These are phyloP conservation scores for Hymenoscyphus scutula DNA, from an alignment of 2,329 filamentous ascomycete genomes.

Conservation along the genomic window DNA sequence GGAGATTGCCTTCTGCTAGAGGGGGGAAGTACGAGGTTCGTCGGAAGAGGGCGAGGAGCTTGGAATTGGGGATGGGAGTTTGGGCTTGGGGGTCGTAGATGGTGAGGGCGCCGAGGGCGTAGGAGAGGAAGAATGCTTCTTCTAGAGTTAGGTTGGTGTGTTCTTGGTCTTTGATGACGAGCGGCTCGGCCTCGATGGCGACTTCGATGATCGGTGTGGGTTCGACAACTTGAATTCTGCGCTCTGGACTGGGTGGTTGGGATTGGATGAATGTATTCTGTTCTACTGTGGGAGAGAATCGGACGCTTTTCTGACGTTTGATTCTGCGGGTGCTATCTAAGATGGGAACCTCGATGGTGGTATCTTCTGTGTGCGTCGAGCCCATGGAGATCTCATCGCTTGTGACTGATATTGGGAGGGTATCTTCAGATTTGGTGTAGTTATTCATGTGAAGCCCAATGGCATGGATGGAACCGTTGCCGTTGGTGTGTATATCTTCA, in stretches of 20 bases:
- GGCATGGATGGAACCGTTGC: constrained; percentile 2
- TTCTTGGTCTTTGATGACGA: constrained; percentile 58
- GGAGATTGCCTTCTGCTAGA: constrained; percentile 36
- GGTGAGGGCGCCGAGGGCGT: constrained; percentile 71
- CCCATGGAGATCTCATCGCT: constrained; percentile 19
- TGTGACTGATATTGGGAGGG: constrained; percentile 10
- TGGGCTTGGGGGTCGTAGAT: constrained; percentile 53
- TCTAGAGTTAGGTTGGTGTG: constrained; percentile 90
- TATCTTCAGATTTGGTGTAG: constrained; percentile 9
- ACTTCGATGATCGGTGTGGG: not conserved
- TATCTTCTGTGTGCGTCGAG: constrained; percentile 23
- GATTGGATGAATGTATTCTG: constrained; percentile 60
- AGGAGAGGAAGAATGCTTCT: constrained; percentile 87
- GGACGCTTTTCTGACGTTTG: constrained; percentile 60
- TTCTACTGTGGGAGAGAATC: constrained; percentile 66
- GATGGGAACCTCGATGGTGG: constrained; percentile 12
- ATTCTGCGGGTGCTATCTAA: constrained; percentile 33
- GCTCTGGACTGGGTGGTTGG: constrained; percentile 37
- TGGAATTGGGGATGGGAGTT: constrained; percentile 47
- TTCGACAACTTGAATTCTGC: constrained; percentile 1
- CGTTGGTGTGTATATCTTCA: not conserved
- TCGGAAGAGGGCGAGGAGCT: constrained; percentile 67
- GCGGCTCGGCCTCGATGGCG: constrained; percentile 23
- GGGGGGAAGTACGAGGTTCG: constrained; percentile 69
- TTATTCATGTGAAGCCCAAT: constrained; percentile 14